Percentiles rank a stretch among this genome's conserved stretches.
phyloP scores from a whole-genome alignment of 2,329 filamentous ascomycete species.

The Penicillium sp. region DNA sequence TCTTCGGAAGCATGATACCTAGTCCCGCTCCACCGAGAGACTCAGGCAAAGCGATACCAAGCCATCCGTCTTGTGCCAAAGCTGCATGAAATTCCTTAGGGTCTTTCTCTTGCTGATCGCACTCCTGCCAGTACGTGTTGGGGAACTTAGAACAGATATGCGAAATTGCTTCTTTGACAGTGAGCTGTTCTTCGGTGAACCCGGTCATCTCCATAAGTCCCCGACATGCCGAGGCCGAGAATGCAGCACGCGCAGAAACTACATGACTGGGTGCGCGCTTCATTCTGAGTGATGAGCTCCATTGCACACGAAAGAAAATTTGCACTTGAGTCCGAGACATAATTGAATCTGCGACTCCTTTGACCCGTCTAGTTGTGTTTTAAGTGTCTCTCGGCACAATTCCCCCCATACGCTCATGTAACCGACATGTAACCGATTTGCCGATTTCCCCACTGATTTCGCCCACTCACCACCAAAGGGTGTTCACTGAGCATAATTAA shows the following conservation, averaged over 20 bases:
- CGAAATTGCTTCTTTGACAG: slow-evolving; percentile 67
- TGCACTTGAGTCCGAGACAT: slow-evolving; percentile 17
- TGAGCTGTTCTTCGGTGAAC: slow-evolving; percentile 70
- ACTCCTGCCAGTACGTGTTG: slow-evolving; percentile 71
- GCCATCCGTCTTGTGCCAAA: slow-evolving; percentile 72
- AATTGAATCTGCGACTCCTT: neutral
- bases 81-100: slow-evolving; percentile 74
- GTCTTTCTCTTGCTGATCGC: slow-evolving; percentile 67
- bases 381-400: neutral
- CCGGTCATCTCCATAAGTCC: slow-evolving; percentile 68
- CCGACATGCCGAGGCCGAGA: slow-evolving; percentile 33
- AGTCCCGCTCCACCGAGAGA: slow-evolving; percentile 70
- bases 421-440: slow-evolving; percentile 16
- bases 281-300: neutral
- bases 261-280: neutral
- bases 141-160: slow-evolving; percentile 69
- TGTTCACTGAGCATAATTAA: neutral
- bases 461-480: slow-evolving; percentile 52
- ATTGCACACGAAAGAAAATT: slow-evolving; percentile 9
- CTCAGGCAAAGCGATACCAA: slow-evolving; percentile 76
- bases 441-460: slow-evolving; percentile 60
- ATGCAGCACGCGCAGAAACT: slow-evolving; percentile 13
- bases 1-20: slow-evolving; percentile 33
- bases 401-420: neutral
- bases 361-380: neutral